phyloP scores from a whole-genome alignment of 371 early-diverging fungal genomes.

The Capillidium heterosporum region DNA sequence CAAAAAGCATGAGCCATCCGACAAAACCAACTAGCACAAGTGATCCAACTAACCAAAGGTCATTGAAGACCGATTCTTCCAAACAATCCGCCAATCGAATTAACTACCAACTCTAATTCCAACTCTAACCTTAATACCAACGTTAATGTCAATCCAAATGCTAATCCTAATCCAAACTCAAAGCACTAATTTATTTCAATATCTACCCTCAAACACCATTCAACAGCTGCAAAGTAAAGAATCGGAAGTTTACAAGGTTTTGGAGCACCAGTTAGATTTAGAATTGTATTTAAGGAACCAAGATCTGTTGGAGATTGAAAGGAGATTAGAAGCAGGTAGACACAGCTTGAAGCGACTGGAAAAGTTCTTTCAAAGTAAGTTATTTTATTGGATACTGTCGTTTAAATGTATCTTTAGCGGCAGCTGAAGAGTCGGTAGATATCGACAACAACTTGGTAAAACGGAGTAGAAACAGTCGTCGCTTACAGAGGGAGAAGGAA shows the following conservation, averaged over 20 bases:
- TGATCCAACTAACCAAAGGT: too few relatives aligned
- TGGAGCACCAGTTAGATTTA: neutral
- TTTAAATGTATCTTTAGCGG: neutral
- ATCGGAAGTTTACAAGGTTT: neutral
- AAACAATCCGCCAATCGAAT: too few relatives aligned
- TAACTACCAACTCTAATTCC: too few relatives aligned
- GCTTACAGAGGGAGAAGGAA: neutral
- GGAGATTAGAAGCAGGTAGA: neutral
- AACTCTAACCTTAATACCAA: too few relatives aligned
- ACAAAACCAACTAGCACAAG: too few relatives aligned
- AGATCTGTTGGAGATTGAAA: neutral
- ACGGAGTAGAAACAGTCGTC: neutral
- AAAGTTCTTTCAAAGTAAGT: neutral
- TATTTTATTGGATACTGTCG: neutral
- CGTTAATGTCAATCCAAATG: too few relatives aligned
- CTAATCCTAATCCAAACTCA: too few relatives aligned
- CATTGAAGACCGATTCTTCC: too few relatives aligned
- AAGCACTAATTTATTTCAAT: too few relatives aligned
- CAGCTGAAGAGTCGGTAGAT: neutral
- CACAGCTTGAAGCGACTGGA: neutral
- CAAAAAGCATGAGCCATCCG: too few relatives aligned
- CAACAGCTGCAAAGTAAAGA: too few relatives aligned
- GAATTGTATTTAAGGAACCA: neutral
- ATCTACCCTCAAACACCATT: too few relatives aligned
- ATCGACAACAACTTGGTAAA: neutral